Conservation (phyloP, 139 green algal species). For the Chlamydomonas eustigma region DNA sequence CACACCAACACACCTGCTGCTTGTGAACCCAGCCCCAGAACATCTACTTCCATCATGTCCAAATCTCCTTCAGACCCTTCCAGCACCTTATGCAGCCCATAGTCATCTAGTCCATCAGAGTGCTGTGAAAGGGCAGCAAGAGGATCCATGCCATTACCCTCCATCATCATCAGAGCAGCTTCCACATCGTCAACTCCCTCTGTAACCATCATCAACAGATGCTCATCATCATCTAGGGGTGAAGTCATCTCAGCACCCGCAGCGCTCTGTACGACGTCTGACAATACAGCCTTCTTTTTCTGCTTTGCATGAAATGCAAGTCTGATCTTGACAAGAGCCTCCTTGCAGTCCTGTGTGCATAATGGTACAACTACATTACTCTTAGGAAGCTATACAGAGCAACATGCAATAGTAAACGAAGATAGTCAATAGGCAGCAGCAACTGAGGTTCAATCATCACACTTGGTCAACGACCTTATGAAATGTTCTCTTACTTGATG, state of each 20-base stretch:
- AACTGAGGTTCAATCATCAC: background rate
- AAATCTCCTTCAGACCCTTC: background rate
- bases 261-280: no score
- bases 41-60: constrained; percentile 9
- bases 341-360: constrained; percentile 25
- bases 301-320: background rate
- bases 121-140: background rate
- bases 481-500: constrained; percentile 26
- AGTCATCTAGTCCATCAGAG: background rate
- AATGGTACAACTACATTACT: background rate
- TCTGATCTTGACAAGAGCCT: constrained; percentile 25
- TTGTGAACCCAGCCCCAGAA: constrained; percentile 1
- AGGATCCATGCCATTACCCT: background rate
- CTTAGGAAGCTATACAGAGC: background rate
- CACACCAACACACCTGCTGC: background rate
- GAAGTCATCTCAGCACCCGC: no score
- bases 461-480: background rate
- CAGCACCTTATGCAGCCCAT: background rate
- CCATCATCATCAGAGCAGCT: background rate
- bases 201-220: no score
- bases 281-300: no score
- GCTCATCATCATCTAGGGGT: no score
- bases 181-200: no score
- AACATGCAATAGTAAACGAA: background rate
- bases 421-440: background rate